Base-by-base conservation (phyloP, 192 early-diverging fungal genomes). In the Backusella circina region DNA sequence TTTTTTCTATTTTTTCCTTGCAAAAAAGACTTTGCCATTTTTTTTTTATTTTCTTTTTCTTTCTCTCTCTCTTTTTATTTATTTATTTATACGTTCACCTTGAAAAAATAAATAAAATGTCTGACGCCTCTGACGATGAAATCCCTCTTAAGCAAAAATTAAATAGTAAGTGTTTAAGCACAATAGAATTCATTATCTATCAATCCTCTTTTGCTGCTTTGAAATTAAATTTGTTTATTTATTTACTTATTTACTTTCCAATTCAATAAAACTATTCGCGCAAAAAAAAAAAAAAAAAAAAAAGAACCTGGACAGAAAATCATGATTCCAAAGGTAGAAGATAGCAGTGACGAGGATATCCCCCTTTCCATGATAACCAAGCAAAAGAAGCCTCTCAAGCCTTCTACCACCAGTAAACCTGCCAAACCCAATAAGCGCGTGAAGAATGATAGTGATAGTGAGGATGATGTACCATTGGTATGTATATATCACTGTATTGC, bases 391-490 rank as follows among this genome's bases (percentile, higher is more conserved):
- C 44, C 44, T 41, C 16, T 4, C 0, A 32, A 32, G 16, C 31
- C 65, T 18, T n/a, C n/a, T n/a, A n/a, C n/a, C n/a, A 28, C 26
- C 13, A 65, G 31, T 31, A 23, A 38, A 67, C 15, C 66, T 12
- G 4, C 21, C 26, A 68, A 38, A 37, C 32, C 18, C 5, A 36
- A 36, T n/a, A 68, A 68, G 35, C 33, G 18, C 32, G 67, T 68
- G n/a, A 68, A 68, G 12, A 9, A 68, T 1, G 67, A 68, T 13
- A 37, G 33, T n/a, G 67, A 68, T 68, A 70, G 69, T 16, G 69
- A 70, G 26, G 69, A 70, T 32, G 69, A 70, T 70, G 5, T 70
- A 1, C 68, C 68, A 41, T 26, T 70, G n/a, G 39, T 47, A 44
- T 28, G 37, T 44, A 44, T 28, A 23, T 44, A 26, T 36, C 35